phyloP scores from a whole-genome alignment of 2,329 filamentous ascomycete genomes.

The Taxawa tesnikishii region DNA sequence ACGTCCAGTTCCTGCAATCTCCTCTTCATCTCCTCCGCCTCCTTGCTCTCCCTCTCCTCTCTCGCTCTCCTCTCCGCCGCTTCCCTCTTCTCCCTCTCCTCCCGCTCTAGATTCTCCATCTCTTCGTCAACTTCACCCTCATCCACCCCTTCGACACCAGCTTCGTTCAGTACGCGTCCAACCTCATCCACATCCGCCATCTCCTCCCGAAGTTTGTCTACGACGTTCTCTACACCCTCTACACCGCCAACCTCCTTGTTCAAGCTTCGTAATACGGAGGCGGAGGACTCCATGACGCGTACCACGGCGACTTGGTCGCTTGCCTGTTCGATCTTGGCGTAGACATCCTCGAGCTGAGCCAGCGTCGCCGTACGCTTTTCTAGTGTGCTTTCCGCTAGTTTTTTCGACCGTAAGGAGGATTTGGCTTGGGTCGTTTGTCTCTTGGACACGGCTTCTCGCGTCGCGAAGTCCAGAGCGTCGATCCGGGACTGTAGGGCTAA shows the following conservation, averaged over 20 bases:
- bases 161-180: conserved; percentile 59
- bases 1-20: conserved; percentile 18
- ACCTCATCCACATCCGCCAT: conserved; percentile 78
- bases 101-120: conserved; percentile 59
- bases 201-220: conserved; percentile 63
- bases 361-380: conserved; percentile 61
- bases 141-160: conserved; percentile 42
- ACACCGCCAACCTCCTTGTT: conserved; percentile 68
- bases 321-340: conserved; percentile 74
- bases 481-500: conserved; percentile 49
- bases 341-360: conserved; percentile 70
- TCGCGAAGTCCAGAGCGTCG: conserved; percentile 37
- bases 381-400: conserved; percentile 63
- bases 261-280: conserved; percentile 57
- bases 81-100: conserved; percentile 40
- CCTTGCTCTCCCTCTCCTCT: conserved; percentile 36
- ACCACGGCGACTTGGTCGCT: conserved; percentile 75
- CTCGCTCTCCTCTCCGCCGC: conserved; percentile 61
- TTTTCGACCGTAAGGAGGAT: conserved; percentile 70
- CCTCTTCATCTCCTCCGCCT: conserved; percentile 18
- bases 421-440: conserved; percentile 68
- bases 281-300: conserved; percentile 67
- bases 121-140: conserved; percentile 82
- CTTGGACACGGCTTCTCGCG: conserved; percentile 55
- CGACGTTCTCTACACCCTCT: conserved; percentile 62